These are phyloP conservation scores for Aspergillus sp. DNA, from an alignment of 2,329 filamentous ascomycete species.

Conservation along the genomic window DNA sequence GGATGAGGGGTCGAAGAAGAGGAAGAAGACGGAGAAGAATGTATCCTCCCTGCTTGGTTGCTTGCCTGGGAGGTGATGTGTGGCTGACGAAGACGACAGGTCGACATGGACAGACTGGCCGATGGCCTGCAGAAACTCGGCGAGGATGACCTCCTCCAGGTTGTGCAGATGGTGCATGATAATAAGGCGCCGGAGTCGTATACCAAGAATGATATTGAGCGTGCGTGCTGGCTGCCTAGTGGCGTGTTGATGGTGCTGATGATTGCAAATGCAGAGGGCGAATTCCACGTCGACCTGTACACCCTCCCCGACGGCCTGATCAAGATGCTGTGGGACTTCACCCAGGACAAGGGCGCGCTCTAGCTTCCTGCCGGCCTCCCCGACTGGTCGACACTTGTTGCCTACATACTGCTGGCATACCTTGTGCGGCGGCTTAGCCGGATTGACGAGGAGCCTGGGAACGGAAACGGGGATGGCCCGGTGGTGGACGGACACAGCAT, in stretches of 20 bases:
- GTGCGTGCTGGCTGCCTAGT: too few relatives aligned
- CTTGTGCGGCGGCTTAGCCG: too few relatives aligned
- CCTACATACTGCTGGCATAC: too few relatives aligned
- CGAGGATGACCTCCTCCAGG: conserved; percentile 87
- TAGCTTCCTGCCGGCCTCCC: too few relatives aligned
- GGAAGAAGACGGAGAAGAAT: conserved; percentile 56
- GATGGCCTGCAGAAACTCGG: conserved; percentile 79
- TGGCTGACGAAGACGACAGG: conserved; percentile 26
- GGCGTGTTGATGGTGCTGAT: too few relatives aligned
- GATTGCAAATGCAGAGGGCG: conserved; percentile 54
- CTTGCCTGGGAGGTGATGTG: too few relatives aligned
- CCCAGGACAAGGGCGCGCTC: conserved; percentile 37
- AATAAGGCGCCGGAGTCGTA: conserved; percentile 91
- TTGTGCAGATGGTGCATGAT: conserved; percentile 97
- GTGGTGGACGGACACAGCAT: too few relatives aligned
- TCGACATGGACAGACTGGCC: conserved; percentile 94
- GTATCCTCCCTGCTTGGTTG: conserved; percentile 31
- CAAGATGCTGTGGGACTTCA: conserved; percentile 93
- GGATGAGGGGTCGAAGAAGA: conserved; percentile 64
- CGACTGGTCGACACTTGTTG: too few relatives aligned
- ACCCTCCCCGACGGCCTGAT: conserved; percentile 85
- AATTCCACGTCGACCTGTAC: conserved; percentile 97
- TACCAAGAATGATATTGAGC: conserved; percentile 93
- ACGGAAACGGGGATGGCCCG: too few relatives aligned
- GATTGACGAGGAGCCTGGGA: too few relatives aligned